Evolutionary conservation across 2,329 filamentous ascomycete species (phyloP).

Genomic region (Lasiodiplodia theobromae): DNA sequence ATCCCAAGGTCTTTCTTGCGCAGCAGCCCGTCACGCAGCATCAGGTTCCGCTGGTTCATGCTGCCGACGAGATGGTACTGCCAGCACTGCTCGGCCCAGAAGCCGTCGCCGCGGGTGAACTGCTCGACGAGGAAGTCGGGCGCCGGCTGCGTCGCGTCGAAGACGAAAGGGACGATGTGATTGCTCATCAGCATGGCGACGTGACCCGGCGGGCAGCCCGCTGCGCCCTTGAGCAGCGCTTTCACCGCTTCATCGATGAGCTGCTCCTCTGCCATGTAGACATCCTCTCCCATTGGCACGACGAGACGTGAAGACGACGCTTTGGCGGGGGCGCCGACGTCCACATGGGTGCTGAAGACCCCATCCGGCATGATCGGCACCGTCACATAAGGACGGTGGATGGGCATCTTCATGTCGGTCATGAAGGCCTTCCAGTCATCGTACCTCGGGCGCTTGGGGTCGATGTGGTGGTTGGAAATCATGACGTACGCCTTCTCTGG

Average conservation of each 20-base stretch:
- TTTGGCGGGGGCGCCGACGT: background rate
- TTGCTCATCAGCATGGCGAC: background rate
- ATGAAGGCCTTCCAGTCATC: slow-evolving; percentile 16
- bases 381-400: too few relatives aligned
- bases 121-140: background rate
- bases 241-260: too few relatives aligned
- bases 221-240: background rate
- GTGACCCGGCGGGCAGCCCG: background rate
- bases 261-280: background rate
- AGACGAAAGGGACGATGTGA: background rate
- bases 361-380: too few relatives aligned
- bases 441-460: background rate
- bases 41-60: slow-evolving; percentile 4
- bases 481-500: background rate
- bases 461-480: background rate
- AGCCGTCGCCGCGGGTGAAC: background rate
- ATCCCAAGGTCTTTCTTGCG: background rate
- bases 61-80: slow-evolving; percentile 11
- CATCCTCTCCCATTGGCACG: background rate
- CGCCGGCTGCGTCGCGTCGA: background rate
- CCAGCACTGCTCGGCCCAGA: slow-evolving; percentile 20
- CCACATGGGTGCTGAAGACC: background rate
- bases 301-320: background rate
- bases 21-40: slow-evolving; percentile 1
- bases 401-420: background rate